Base-by-base conservation (phyloP, 768 basidiomycete genomes). In the Auriscalpium orientale region DNA sequence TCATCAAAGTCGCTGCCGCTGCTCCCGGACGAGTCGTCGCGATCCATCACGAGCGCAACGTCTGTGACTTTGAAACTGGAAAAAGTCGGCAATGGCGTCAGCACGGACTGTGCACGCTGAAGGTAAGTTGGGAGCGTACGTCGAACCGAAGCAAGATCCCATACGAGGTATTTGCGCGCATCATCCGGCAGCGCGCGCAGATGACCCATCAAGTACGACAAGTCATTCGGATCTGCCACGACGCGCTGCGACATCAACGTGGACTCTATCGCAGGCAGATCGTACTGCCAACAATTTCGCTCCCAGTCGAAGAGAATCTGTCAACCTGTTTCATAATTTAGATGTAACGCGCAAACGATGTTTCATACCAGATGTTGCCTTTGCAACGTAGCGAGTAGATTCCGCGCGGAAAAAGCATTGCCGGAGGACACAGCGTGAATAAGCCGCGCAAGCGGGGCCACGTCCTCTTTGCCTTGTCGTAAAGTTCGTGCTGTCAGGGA, bases 131-230 rank as follows among this genome's bases (percentile, higher is more conserved):
- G 43, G 38, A 38, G 74, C 79, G 56, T 61, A 85, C 83, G 82
- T 84, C 62, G 85, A 79, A 4, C 86, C 87, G 59, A 88, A 87
- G 64, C 86, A 80, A 8, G 82, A 80, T 15, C 86, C 86, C 86
- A 88, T 40, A 79, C 69, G 15, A 89, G 71, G 64, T 83, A 88
- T 58, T 81, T 86, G 58, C 74, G 72, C 1, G 84, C 84, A 57
- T 86, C 85, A 34, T 79, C 78, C 2, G 82, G 79, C 18, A 88
- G 73, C 62, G 82, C 79, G 55, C 76, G 73, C 66, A 87, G 71
- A 55, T 83, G 83, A 15, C 77, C 71, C 43, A 78, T 74, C 49
- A 88, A 71, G 66, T 84, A 87, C 21, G 77, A 76, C 18, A 84
- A 69, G 65, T 87, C 84, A 12, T 78, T 80, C 0, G 85, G 83